These are phyloP conservation scores for Penicillium odoratum DNA, from an alignment of 495 filamentous ascomycete genomes.

Conservation along the genomic window DNA sequence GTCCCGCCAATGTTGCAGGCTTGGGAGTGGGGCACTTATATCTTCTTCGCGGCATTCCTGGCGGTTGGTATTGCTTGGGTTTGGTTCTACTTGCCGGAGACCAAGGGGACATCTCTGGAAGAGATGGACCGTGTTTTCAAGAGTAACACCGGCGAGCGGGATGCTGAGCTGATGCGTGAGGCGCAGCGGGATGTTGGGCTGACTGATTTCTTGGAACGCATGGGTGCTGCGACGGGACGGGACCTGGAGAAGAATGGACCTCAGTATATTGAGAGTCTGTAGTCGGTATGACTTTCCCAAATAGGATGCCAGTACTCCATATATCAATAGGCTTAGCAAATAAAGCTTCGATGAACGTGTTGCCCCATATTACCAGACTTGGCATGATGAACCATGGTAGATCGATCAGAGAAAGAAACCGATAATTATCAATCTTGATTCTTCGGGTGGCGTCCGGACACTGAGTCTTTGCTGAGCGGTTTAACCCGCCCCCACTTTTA, in stretches of 20 bases:
- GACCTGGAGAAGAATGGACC: conserved; percentile 23
- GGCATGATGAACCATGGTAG: too few relatives aligned
- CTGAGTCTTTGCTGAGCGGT: too few relatives aligned
- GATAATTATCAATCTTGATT: too few relatives aligned
- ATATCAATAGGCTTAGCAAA: not conserved
- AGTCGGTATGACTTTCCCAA: not conserved
- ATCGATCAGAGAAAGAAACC: too few relatives aligned
- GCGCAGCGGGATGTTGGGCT: conserved; percentile 32
- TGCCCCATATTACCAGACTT: not conserved
- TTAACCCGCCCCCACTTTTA: too few relatives aligned
- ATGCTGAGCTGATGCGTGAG: conserved; percentile 33
- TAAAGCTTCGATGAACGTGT: not conserved
- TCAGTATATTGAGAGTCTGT: conserved; percentile 27
- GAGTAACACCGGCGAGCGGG: conserved; percentile 37
- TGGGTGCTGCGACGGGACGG: conserved; percentile 14
- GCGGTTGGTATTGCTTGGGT: conserved; percentile 41
- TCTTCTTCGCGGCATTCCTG: conserved; percentile 42
- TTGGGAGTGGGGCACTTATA: conserved; percentile 50
- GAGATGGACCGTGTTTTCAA: conserved; percentile 58
- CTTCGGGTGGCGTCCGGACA: too few relatives aligned
- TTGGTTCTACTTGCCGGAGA: conserved; percentile 54
- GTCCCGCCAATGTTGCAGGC: conserved; percentile 48
- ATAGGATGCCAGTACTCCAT: not conserved
- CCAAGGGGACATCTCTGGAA: conserved; percentile 66
- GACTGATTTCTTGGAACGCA: conserved; percentile 24